A percentile compares a stretch with the other conserved stretches of the same genome.
Evolutionary conservation across 2,329 filamentous ascomycete species (phyloP).

Genomic region (Aureobasidium lini): DNA sequence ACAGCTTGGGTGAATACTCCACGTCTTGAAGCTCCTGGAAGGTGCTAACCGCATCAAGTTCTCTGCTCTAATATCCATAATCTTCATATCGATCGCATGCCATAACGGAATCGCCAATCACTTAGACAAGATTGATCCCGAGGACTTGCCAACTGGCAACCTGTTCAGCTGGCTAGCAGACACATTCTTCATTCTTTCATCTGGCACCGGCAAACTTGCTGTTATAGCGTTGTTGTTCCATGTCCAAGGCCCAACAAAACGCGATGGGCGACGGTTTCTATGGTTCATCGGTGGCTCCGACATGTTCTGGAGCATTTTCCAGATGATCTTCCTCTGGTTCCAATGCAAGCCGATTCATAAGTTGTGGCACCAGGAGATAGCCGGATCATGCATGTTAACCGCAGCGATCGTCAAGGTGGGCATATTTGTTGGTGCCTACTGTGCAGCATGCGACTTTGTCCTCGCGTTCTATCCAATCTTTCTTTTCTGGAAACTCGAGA

Average conservation of each 20-base stretch:
- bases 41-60: neutral
- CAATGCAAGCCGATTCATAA: constrained; percentile 4
- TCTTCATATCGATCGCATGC: neutral
- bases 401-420: neutral
- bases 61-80: neutral
- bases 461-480: constrained; percentile 14
- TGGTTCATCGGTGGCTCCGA: constrained; percentile 2
- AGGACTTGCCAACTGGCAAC: neutral
- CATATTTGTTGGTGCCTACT: neutral
- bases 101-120: constrained; percentile 1
- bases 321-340: constrained; percentile 7
- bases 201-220: constrained; percentile 6
- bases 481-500: constrained; percentile 12
- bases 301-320: neutral
- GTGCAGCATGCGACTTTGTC: constrained; percentile 11
- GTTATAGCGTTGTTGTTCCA: neutral
- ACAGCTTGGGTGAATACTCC: neutral
- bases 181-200: neutral
- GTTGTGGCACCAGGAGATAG: neutral
- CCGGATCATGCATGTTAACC: neutral
- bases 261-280: neutral
- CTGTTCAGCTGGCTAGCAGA: constrained; percentile 4
- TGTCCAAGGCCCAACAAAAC: constrained; percentile 3
- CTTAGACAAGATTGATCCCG: neutral
- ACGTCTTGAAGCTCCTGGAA: too few species aligned